Conservation (phyloP, 169 alveolate genomes). For the Cryptosporidium felis region DNA sequence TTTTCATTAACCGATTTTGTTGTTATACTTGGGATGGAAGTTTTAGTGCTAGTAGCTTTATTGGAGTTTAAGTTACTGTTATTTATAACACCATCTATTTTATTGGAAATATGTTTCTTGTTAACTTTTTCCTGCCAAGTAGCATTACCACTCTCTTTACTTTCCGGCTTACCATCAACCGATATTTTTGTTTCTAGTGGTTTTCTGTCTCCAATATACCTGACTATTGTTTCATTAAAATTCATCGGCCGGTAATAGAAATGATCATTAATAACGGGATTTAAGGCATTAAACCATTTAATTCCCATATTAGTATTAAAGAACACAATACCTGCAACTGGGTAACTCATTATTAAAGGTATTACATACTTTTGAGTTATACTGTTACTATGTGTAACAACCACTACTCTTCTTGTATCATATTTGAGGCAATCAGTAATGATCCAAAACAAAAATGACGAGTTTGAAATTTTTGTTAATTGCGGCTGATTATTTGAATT, state of each 20-base stretch:
- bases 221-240: conserved; percentile 31
- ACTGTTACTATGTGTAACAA: conserved; percentile 60
- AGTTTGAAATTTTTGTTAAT: neutral
- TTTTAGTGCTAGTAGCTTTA: too few relatives aligned
- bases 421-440: conserved; percentile 13
- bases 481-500: neutral
- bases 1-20: too few relatives aligned
- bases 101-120: neutral
- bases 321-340: conserved; percentile 61
- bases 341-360: conserved; percentile 63
- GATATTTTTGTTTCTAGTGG: conserved; percentile 2
- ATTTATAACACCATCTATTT: neutral
- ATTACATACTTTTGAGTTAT: conserved; percentile 58
- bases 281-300: conserved; percentile 63
- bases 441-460: conserved; percentile 51
- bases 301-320: conserved; percentile 71
- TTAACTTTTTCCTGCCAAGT: neutral
- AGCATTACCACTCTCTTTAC: neutral
- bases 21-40: too few relatives aligned
- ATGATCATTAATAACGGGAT: conserved; percentile 63
- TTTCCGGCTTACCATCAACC: neutral
- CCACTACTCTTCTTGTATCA: conserved; percentile 18
- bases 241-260: conserved; percentile 53
- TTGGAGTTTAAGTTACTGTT: too few relatives aligned
- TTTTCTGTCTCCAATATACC: conserved; percentile 64